Evolutionary conservation across 2,329 filamentous ascomycete species (phyloP), one percentile per base, ranked within the genome.

Genomic region (Triangularia setosa): DNA sequence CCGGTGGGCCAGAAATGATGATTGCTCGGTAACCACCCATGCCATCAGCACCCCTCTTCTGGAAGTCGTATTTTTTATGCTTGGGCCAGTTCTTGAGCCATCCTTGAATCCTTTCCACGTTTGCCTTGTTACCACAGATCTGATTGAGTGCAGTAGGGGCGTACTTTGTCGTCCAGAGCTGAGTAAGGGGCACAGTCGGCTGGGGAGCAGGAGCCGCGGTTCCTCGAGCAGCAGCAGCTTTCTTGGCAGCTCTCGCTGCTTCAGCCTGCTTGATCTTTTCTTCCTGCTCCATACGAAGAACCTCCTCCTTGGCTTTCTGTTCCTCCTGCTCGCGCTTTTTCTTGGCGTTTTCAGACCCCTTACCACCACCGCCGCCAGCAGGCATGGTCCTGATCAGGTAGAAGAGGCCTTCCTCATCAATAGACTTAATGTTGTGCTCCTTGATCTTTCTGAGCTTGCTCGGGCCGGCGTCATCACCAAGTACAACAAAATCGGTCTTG

Each of bases 121-220:
- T 86, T 1, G 80, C 83, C 76, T 98, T 98, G 79, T 99, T 99
- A 68, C 95, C 95, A 75, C 94, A 98, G 57, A 99, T 97, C 74
- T 97, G 93, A 64, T 79, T 90, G 53, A 96, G 81, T 62, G 90
- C 85, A 1, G 90, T 91, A 2, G 95, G 95, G 0, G 95, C 95
- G 77, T 99, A 98, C 72, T 97, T 98, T 54, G 90, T 91, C 1
- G 95, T 99, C 90, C 95, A 96, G 1, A 99, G 82, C 69, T 91
- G 88, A 65, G 86, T 84, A 61, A 87, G 82, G 40, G 81, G 75
- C 61, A 76, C 77, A 1, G 72, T 64, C 24, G 61, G 62, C 1
- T 72, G 73, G 0, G 81, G 73, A n/a, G 78, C 69, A 28, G 82
- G 72, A 14, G 75, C 71, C 55, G 78, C 73, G 3, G 78, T 73